These are phyloP conservation scores for Syzygium oleosum DNA, from an alignment of 345 rosid species.

Conservation along the genomic window DNA sequence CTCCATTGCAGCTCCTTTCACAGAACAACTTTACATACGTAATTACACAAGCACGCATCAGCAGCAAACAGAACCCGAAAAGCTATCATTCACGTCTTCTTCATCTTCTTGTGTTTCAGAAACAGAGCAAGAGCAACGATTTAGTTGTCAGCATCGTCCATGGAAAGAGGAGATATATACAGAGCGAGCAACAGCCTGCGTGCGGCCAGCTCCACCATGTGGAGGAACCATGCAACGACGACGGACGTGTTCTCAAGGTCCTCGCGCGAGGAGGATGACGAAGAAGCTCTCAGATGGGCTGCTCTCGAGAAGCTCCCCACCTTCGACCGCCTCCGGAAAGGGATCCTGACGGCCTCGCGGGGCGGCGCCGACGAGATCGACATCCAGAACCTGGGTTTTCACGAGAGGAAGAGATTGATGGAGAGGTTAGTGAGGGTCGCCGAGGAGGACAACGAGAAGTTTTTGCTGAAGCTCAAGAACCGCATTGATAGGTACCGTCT, in stretches of 20 bases:
- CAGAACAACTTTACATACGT: not conserved
- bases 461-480: slow-evolving; percentile 15
- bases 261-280: slow-evolving; percentile 35
- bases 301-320: slow-evolving; percentile 54
- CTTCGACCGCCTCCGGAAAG: slow-evolving; percentile 27
- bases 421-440: slow-evolving; percentile 25
- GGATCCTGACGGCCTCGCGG: slow-evolving; percentile 7
- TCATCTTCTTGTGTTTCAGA: not conserved
- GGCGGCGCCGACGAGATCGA: slow-evolving; percentile 23
- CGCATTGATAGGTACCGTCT: slow-evolving; percentile 4
- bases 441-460: slow-evolving; percentile 34
- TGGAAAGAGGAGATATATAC: slow-evolving; percentile 8
- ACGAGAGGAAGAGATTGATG: slow-evolving; percentile 23
- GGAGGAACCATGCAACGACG: slow-evolving; percentile 3
- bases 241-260: slow-evolving; percentile 27
- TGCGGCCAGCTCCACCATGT: slow-evolving; percentile 2
- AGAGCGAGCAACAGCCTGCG: slow-evolving; percentile 12
- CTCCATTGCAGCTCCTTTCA: not conserved
- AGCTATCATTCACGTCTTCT: not conserved
- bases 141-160: not conserved
- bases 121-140: not conserved
- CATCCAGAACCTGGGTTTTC: slow-evolving; percentile 22
- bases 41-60: not conserved
- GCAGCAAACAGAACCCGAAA: not conserved
- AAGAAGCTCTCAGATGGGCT: slow-evolving; percentile 51